Base-by-base conservation (phyloP, 306 rosid genomes). In the Quercus cerris region DNA sequence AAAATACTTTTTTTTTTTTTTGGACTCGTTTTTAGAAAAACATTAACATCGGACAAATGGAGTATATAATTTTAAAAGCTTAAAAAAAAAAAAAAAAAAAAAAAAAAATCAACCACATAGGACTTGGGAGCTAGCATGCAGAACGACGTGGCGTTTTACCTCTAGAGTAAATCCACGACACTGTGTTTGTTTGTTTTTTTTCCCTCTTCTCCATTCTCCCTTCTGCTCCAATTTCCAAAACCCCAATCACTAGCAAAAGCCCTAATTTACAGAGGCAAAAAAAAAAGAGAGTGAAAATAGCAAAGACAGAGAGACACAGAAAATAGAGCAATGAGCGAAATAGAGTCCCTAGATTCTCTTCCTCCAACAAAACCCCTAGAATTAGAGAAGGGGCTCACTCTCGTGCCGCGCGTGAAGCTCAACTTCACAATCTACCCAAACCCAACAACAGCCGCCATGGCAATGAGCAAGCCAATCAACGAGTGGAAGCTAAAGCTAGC, bases 401-500 rank as follows among this genome's bases (percentile, higher is more conserved):
- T 95, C 14, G 87, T 88, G 13, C 98, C 97, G 25, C 98, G 97
- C 72, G 57, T 95, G 76, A 90, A 90, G 82, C 89, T 95, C 51
- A 85, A 85, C 75, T 88, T 93, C 68, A 86, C 93, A 0, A 80
- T 95, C 11, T 86, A 77, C 76, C 94, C 96, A 5, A 81, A 94
- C 3, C 96, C 10, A 79, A 92, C 4, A 81, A 80, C 52, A 82
- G 54, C 85, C 27, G 76, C 90, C 0, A 78, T 91, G 70, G 75
- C 88, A 49, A 49, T 49, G 54, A 49, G 54, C 11, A 84, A 82
- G 58, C 90, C 94, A 25, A 81, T 93, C 79, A 97, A 94, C 82
- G 97, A 95, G 75, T 95, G 98, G 98, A 91, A 93, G 83, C 74
- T 89, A 66, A 95, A 90, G 70, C 94, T 85, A 55, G 85, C 99